Percentiles rank a stretch among this genome's conserved stretches.
Evolutionary conservation across 1,139 yeast species (phyloP).

Genomic region (Taphrina pruni): DNA sequence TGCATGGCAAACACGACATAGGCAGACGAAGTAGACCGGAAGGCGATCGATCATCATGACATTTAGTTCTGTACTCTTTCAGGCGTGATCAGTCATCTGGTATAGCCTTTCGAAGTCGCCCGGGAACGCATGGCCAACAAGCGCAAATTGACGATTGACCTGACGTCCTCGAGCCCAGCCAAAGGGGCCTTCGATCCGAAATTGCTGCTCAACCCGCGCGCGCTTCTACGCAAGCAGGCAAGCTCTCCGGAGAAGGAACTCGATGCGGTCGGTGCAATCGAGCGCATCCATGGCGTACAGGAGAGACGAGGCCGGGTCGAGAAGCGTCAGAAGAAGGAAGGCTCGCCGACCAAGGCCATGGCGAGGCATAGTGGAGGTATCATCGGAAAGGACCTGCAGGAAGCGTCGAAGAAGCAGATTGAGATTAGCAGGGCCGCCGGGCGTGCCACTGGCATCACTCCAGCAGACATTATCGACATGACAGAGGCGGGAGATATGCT

Average conservation of each 20-base stretch:
- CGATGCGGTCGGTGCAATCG: slow-evolving; percentile 28
- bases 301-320: slow-evolving; percentile 25
- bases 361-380: slow-evolving; percentile 28
- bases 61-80: background rate
- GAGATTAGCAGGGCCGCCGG: slow-evolving; percentile 1
- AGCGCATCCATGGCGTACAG: slow-evolving; percentile 34
- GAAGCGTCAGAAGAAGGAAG: slow-evolving; percentile 34
- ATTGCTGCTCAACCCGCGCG: slow-evolving; percentile 33
- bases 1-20: too few species aligned
- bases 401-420: slow-evolving; percentile 33
- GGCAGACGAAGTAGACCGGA: too few species aligned
- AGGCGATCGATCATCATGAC: background rate
- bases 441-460: background rate
- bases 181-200: slow-evolving; percentile 32
- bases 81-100: background rate
- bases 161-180: slow-evolving; percentile 25
- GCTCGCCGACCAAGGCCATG: slow-evolving; percentile 3
- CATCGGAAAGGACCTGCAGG: slow-evolving; percentile 35
- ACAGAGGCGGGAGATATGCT: slow-evolving; percentile 8
- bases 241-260: slow-evolving; percentile 38
- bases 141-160: slow-evolving; percentile 26
- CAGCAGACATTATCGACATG: slow-evolving; percentile 20
- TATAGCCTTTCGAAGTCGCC: background rate
- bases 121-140: slow-evolving; percentile 8
- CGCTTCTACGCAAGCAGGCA: slow-evolving; percentile 23